Percentiles rank a stretch among this genome's conserved stretches.
Evolutionary conservation across 2,329 filamentous ascomycete genomes (phyloP).

Genomic region (Periconia sp.): DNA sequence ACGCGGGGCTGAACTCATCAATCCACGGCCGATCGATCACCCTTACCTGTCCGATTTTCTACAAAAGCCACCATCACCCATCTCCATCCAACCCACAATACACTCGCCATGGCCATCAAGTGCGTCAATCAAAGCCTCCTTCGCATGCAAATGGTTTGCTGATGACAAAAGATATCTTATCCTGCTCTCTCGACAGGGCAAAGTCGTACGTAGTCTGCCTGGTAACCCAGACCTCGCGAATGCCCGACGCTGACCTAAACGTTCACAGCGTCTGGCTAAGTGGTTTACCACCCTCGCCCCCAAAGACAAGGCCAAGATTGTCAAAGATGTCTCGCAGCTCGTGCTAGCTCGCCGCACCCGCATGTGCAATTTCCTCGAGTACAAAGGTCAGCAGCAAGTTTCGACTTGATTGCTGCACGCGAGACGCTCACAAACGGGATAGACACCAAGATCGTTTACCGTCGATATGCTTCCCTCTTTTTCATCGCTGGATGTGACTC

Average conservation of each 20-base stretch:
- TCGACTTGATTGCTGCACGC: slow-evolving; percentile 15
- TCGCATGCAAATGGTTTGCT: slow-evolving; percentile 11
- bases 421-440: slow-evolving; percentile 28
- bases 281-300: slow-evolving; percentile 99
- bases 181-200: slow-evolving; percentile 95
- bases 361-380: slow-evolving; percentile 99
- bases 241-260: slow-evolving; percentile 31
- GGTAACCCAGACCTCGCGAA: slow-evolving; percentile 17
- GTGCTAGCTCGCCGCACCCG: slow-evolving; percentile 93
- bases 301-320: slow-evolving; percentile 99
- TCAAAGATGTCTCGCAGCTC: slow-evolving; percentile 98
- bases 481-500: slow-evolving; percentile 97
- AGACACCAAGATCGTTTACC: slow-evolving; percentile 99
- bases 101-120: slow-evolving; percentile 57
- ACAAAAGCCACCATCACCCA: slow-evolving; percentile 13
- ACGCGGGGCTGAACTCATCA: slow-evolving; percentile 12
- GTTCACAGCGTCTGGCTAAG: slow-evolving; percentile 85
- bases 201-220: slow-evolving; percentile 76
- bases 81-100: slow-evolving; percentile 30
- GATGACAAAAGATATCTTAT: slow-evolving; percentile 77
- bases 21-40: slow-evolving; percentile 10
- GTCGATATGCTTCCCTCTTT: slow-evolving; percentile 97
- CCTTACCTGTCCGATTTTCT: slow-evolving; percentile 4
- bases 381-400: slow-evolving; percentile 71
- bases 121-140: slow-evolving; percentile 32